Evolutionary conservation across 23 red algal genomes (phyloP), one percentile per base, ranked within the genome.

Genomic region (Gracilaria vermiculophylla): DNA sequence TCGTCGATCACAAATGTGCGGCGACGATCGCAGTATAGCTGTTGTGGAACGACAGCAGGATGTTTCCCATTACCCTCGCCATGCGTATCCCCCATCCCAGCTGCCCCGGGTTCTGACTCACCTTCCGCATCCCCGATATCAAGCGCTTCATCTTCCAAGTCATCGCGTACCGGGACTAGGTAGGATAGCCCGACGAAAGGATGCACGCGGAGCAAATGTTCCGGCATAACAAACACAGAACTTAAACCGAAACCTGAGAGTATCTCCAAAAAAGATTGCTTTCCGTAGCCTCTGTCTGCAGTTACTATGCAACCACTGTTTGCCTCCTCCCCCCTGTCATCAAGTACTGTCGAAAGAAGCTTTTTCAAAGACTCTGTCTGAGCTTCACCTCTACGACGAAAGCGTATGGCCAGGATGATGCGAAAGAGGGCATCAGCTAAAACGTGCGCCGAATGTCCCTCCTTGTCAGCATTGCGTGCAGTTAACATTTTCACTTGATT

Each of bases 401-500:
- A 69, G 21, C 56, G 19, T 71, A 85, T 2, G 27, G 36, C 61
- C 24, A 85, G 49, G 31, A 85, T 14, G 5, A 85, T 49, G 12
- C 80, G 56, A 11, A 72, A 69, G 16, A 85, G 41, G 3, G 80
- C 80, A 17, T 85, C 80, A 24, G 80, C 57, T 6, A 85, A 24
- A 3, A 36, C 64, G 40, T 85, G 24, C 36, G 80, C 80, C 5
- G 29, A 85, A 35, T 85, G 80, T 2, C 54, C 80, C 23, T 85
- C 80, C 10, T 44, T 5, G 42, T 85, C 80, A 27, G 57, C 80
- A 36, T 69, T 85, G 14, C 57, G 27, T 23, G 29, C 11, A 21
- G 57, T 85, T 16, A 85, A n/a, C 1, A 43, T 69, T 43, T 85
- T 85, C 21, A 85, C 57, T 48, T 85, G 80, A 51, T 85, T 85